Base-by-base conservation (phyloP, 2,329 filamentous ascomycete species). In the Myriosclerotinia duriaeana region DNA sequence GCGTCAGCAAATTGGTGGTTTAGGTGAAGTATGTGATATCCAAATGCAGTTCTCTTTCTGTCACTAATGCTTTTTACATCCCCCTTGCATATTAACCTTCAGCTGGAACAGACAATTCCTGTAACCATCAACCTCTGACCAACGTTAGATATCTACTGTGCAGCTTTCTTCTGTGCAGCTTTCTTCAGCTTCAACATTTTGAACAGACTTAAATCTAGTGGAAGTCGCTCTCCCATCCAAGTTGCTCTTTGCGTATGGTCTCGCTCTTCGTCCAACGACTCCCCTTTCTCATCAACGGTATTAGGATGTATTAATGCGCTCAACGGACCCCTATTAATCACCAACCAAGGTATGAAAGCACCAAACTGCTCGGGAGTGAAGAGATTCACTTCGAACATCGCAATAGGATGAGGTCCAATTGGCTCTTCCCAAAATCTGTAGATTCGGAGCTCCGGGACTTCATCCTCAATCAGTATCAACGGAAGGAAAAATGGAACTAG, bases 381-480 rank as follows among this genome's bases (percentile, higher is more conserved):
- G 26, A 97, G 55, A 72, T 96, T 96, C 55, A 97, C 92, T 78
- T 97, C 93, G 73, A 97, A 97, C 92, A 96, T 97, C 63, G 88
- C 90, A 0, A 92, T 78, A 0, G 90, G 88, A 76, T 97, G 93
- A 0, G 93, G 93, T 0, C 93, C 93, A 38, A 97, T 78, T 0
- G 93, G 92, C 17, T 80, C 78, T 71, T 95, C 89, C 85, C 87
- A 96, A 71, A 96, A 81, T 17, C 78, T 82, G 76, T 97, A 96
- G 72, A 96, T 89, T 64, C 92, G 85, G 22, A 96, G 81, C 76
- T 97, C 93, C 11, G 93, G 92, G 74, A 96, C 90, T 93, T 15
- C 46, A 55, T 55, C 12, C 40, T 22, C 15, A 60, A 22, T 48
- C 17, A 42, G 22, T 44, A 64, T 42, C 2, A 53, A 54, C 64